Evolutionary conservation across 2,329 filamentous ascomycete species (phyloP).

Genomic region (Hypoxylon sp.): DNA sequence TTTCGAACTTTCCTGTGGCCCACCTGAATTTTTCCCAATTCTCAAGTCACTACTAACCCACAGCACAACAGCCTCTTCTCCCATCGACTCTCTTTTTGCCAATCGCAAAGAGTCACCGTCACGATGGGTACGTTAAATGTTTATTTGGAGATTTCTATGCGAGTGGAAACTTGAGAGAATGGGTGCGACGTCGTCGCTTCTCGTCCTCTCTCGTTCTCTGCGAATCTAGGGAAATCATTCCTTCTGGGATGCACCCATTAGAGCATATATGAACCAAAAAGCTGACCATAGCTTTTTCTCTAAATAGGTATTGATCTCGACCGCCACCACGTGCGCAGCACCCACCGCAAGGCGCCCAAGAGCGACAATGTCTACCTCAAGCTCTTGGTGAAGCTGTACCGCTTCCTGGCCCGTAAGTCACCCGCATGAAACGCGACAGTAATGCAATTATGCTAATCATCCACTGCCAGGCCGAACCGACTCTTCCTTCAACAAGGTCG

Average conservation of each 20-base stretch:
- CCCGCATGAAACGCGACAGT: background rate
- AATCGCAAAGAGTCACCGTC: constrained; percentile 57
- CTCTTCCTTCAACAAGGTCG: constrained; percentile 97
- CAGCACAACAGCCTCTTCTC: constrained; percentile 56
- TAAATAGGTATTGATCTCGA: constrained; percentile 77
- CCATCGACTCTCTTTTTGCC: constrained; percentile 53
- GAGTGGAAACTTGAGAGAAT: constrained; percentile 49
- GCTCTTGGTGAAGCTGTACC: constrained; percentile 98
- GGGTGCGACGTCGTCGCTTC: constrained; percentile 6
- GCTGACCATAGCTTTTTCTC: constrained; percentile 68
- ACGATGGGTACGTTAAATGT: constrained; percentile 71
- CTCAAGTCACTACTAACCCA: constrained; percentile 48
- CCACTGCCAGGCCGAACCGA: constrained; percentile 83
- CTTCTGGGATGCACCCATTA: constrained; percentile 48
- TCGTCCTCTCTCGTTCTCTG: constrained; percentile 39
- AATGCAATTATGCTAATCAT: constrained; percentile 5
- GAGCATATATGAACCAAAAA: constrained; percentile 74
- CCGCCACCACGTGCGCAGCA: constrained; percentile 75
- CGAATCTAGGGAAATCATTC: constrained; percentile 36
- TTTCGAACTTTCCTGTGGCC: constrained; percentile 35
- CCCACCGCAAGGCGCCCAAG: constrained; percentile 95
- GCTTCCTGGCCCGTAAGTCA: constrained; percentile 89
- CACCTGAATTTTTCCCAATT: constrained; percentile 38
- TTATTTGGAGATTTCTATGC: constrained; percentile 56
- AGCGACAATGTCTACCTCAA: constrained; percentile 98